Base-by-base conservation (phyloP, 2,329 filamentous ascomycete species). In the Ceratocystis huliohia region DNA sequence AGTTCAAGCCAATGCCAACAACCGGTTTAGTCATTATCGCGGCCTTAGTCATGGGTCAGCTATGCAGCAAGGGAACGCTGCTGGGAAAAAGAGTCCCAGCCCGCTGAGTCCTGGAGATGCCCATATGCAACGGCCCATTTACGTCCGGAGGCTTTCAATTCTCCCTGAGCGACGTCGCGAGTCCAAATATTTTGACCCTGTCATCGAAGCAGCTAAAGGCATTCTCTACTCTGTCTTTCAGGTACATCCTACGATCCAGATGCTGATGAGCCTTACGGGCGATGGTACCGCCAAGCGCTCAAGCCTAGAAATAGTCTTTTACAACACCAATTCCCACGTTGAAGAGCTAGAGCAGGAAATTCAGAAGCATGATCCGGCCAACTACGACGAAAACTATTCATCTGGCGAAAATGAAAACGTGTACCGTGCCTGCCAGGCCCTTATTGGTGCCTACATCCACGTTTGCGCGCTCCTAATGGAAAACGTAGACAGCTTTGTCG, bases 21-120 rank as follows among this genome's bases (percentile, higher is more conserved):
- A 87, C 69, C 81, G 84, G 25, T 84, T 85, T 72, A 87, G 84
- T 70, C 85, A 87, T 72, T 86, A 85, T 69, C 81, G 85, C 63
- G 84, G 85, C 15, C 76, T 87, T 46, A 87, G 84, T 69, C 84
- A 87, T 69, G 85, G 84, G n/a, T 87, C 85, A 37, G 85, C 85
- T 5, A 86, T 87, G 82, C 82, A 83, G 68, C 81, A 80, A 22
- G 77, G 75, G 45, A 74, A 77, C n/a, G 71, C 73, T 48, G 70
- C 71, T 1, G 71, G 68, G 45, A 73, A 73, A 68, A 72, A 75
- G 13, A 74, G 73, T 33, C 79, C 80, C 69, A 85, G 82, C 70
- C 84, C 84, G n/a, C 77, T 78, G 30, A 86, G 83, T 67, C 83
- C 84, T 13, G 81, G 81, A 33, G 84, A 87, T 57, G 77, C 81